Evolutionary conservation across 352 stramenopile genomes (phyloP), one percentile per base, ranked within the genome.

Genomic region (Phytophthora constricta): DNA sequence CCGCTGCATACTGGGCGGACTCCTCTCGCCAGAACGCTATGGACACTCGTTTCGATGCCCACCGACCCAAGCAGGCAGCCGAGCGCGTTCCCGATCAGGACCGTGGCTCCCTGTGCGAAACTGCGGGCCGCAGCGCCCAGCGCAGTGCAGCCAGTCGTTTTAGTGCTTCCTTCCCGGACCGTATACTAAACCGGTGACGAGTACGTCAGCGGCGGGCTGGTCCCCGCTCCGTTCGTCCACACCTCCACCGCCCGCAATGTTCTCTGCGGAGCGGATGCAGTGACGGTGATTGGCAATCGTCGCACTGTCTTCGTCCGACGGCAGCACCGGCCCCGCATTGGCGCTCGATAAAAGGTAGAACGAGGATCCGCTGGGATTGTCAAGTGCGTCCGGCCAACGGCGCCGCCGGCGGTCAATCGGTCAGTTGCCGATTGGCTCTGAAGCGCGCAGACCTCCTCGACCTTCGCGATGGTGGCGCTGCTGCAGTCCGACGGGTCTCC

Each of bases 401-500:
- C 41, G 34, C 31, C 7, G 13, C 7, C 31, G 31, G 31, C 31
- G 13, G 31, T 39, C 37, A 45, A 20, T 14, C 37, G 37, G 11
- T 42, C 27, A 61, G 54, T 56, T n/a, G 2, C 13, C 43, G 9
- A 63, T 63, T 55, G 31, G n/a, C 45, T 13, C 14, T 45, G 5
- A 14, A 43, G 25, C 25, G 23, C 34, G 11, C 54, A 53, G 25
- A 33, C 45, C 5, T 33, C 11, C 46, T 17, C 31, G 31, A 37
- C 31, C 7, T 19, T 20, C 11, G n/a, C 16, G 11, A 61, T 66
- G 63, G 43, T 37, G 42, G 42, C 43, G 0, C 8, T 45, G 13
- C 41, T 62, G 20, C 48, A 61, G n/a, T 43, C 63, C 25, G 55
- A 47, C 26, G 49, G 26, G n/a, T 54, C 65, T 16, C 39, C 39